phyloP scores from a whole-genome alignment of 1,139 yeast species.

The Yarrowia galli region DNA sequence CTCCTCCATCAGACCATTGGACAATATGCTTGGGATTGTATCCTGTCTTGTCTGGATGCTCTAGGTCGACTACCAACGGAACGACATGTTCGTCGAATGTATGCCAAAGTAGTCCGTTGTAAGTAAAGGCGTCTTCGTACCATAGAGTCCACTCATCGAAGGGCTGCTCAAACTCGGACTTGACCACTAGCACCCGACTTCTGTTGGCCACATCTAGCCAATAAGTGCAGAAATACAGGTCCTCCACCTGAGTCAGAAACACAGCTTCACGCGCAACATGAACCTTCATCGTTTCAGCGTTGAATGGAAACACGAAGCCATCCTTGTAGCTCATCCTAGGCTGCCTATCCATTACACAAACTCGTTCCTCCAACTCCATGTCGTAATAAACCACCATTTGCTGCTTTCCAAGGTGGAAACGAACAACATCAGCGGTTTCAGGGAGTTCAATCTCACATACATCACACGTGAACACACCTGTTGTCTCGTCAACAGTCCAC shows the following conservation, averaged over 20 bases:
- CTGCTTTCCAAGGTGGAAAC: not conserved
- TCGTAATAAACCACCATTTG: not conserved
- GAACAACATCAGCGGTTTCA: not conserved
- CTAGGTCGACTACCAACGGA: conserved; percentile 2
- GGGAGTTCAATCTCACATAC: not conserved
- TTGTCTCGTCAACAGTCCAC: not conserved
- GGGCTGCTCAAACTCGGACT: not conserved
- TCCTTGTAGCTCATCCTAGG: not conserved
- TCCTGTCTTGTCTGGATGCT: not conserved
- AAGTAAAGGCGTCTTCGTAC: conserved; percentile 5
- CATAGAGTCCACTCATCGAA: conserved; percentile 4
- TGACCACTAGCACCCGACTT: not conserved
- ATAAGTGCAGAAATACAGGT: not conserved
- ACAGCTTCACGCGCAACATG: not conserved
- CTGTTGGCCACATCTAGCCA: not conserved
- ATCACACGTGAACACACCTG: not conserved
- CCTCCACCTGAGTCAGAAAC: conserved; percentile 1
- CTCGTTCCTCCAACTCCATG: not conserved
- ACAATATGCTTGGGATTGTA: conserved; percentile 4
- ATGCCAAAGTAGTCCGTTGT: conserved; percentile 8
- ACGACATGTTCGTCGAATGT: conserved; percentile 1
- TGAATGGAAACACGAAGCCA: not conserved
- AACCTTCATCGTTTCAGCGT: not conserved
- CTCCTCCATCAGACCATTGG: conserved; percentile 2
- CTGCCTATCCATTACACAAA: not conserved